Evolutionary conservation across 352 stramenopile genomes (phyloP).

Genomic region (Pythium pectinolyticum): DNA sequence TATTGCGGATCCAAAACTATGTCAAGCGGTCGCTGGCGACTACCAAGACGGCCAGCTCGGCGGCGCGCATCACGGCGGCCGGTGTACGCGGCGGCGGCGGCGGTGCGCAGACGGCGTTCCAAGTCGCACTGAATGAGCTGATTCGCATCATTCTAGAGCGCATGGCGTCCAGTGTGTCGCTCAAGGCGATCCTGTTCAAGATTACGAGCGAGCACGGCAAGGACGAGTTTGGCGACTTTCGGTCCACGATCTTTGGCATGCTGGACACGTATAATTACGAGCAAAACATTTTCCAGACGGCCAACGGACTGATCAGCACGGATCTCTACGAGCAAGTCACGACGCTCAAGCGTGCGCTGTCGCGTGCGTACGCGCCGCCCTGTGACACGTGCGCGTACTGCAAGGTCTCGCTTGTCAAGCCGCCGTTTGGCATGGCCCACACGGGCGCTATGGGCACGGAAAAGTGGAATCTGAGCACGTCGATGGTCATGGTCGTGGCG

Average conservation of each 20-base stretch:
- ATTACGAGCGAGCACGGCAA: slow-evolving; percentile 94
- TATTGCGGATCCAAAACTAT: slow-evolving; percentile 91
- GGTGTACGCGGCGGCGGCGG: slow-evolving; percentile 50
- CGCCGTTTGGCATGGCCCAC: slow-evolving; percentile 83
- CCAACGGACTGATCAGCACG: slow-evolving; percentile 78
- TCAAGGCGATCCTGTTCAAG: slow-evolving; percentile 94
- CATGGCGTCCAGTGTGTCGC: slow-evolving; percentile 92
- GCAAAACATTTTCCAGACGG: slow-evolving; percentile 88
- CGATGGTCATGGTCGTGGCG: slow-evolving; percentile 78
- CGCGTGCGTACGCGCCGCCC: slow-evolving; percentile 68
- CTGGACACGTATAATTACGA: slow-evolving; percentile 93
- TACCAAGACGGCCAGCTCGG: slow-evolving; percentile 48
- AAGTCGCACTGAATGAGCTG: slow-evolving; percentile 90
- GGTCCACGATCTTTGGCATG: slow-evolving; percentile 93
- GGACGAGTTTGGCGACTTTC: slow-evolving; percentile 93
- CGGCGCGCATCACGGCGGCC: slow-evolving; percentile 46
- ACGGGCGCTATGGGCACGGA: slow-evolving; percentile 60
- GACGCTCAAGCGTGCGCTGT: slow-evolving; percentile 72
- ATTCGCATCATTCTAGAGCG: slow-evolving; percentile 93
- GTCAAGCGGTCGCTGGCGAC: slow-evolving; percentile 87
- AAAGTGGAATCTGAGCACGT: slow-evolving; percentile 85
- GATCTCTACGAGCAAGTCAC: slow-evolving; percentile 86
- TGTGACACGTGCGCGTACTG: slow-evolving; percentile 81
- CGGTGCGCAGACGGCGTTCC: slow-evolving; percentile 83
- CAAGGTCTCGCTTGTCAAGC: slow-evolving; percentile 77